These are phyloP conservation scores for Saccharata proteae DNA, from an alignment of 2,329 filamentous ascomycete species.

Conservation along the genomic window DNA sequence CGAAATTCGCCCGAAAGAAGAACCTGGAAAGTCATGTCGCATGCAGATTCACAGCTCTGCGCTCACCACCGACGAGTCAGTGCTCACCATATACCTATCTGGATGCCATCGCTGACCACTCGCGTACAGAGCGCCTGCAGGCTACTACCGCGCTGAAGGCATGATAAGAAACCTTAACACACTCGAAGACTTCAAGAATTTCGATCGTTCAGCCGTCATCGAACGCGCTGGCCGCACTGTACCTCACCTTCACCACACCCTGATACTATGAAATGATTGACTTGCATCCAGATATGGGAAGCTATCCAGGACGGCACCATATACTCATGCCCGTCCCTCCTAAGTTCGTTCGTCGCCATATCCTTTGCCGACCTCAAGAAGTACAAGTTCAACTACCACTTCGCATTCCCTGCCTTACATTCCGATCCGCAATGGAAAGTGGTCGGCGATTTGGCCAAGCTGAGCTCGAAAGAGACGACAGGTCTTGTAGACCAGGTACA, in stretches of 20 bases:
- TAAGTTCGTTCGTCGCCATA: constrained; percentile 78
- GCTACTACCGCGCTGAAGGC: constrained; percentile 73
- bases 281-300: constrained; percentile 72
- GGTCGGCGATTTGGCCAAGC: constrained; percentile 23
- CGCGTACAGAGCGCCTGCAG: constrained; percentile 38
- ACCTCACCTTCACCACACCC: constrained; percentile 15
- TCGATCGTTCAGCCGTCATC: constrained; percentile 68
- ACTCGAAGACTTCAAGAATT: constrained; percentile 78
- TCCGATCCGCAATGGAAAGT: constrained; percentile 71
- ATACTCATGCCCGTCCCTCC: constrained; percentile 83
- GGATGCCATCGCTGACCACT: constrained; percentile 11
- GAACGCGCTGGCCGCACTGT: constrained; percentile 69
- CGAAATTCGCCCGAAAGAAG: constrained; percentile 61
- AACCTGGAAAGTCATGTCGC: constrained; percentile 64
- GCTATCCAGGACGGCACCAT: constrained; percentile 94
- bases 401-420: constrained; percentile 86
- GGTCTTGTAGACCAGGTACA: constrained; percentile 71
- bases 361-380: constrained; percentile 96
- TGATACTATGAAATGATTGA: constrained; percentile 3
- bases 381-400: constrained; percentile 97
- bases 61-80: constrained; percentile 71
- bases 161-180: constrained; percentile 96
- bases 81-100: constrained; percentile 12
- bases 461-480: constrained; percentile 60
- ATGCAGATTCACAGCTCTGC: constrained; percentile 87